These are phyloP conservation scores for Stylosanthes scabra DNA, from an alignment of 331 rosid species.

Conservation along the genomic window DNA sequence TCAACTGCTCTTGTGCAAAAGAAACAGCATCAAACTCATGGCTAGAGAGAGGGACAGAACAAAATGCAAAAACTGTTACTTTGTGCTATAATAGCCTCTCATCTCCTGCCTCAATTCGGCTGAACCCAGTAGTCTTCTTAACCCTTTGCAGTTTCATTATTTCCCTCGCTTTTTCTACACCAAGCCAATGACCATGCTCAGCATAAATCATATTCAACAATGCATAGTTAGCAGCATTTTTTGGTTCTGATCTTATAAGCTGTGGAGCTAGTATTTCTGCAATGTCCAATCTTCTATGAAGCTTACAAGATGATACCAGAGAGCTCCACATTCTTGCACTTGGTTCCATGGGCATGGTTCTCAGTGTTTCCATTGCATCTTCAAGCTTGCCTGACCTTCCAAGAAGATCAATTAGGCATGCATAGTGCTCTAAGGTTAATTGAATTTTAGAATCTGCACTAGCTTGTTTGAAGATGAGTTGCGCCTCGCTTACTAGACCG, in stretches of 20 bases:
- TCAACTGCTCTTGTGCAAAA: not conserved
- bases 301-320: slow-evolving; percentile 64
- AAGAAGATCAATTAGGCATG: slow-evolving; percentile 67
- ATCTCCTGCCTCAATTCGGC: slow-evolving; percentile 49
- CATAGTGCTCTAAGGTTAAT: slow-evolving; percentile 57
- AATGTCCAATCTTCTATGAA: slow-evolving; percentile 60
- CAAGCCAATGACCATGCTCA: slow-evolving; percentile 62
- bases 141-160: slow-evolving; percentile 53
- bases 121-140: slow-evolving; percentile 63
- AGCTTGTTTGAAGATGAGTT: slow-evolving; percentile 47
- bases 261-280: slow-evolving; percentile 56
- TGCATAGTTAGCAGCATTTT: slow-evolving; percentile 61
- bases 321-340: slow-evolving; percentile 67
- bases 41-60: too few relatives aligned
- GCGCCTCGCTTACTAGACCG: slow-evolving; percentile 66
- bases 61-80: too few relatives aligned
- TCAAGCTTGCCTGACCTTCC: slow-evolving; percentile 73
- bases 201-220: slow-evolving; percentile 62
- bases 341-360: slow-evolving; percentile 64
- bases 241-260: slow-evolving; percentile 62
- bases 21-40: not conserved
- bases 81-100: slow-evolving; percentile 27
- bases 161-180: slow-evolving; percentile 52
- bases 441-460: slow-evolving; percentile 40
- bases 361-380: slow-evolving; percentile 59